phyloP scores from a whole-genome alignment of 2,329 filamentous ascomycete species.

The Trichoderma hamatum region DNA sequence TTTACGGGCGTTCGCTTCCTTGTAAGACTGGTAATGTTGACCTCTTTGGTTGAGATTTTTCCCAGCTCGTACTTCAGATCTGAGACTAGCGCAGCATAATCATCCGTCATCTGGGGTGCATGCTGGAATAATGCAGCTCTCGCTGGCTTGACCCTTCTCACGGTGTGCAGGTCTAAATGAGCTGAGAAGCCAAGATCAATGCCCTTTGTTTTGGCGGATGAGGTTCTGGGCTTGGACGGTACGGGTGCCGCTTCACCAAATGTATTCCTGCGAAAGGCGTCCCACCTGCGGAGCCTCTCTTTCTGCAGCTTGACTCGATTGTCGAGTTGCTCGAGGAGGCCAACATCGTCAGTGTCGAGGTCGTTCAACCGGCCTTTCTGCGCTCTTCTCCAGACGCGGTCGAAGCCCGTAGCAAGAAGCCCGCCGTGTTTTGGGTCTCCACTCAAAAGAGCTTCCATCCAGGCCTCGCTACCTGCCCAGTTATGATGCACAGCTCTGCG shows the following conservation, averaged over 20 bases:
- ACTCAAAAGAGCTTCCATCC: constrained; percentile 71
- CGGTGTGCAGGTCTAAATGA: constrained; percentile 54
- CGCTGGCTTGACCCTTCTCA: constrained; percentile 34
- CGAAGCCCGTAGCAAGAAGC: constrained; percentile 68
- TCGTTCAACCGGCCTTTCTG: constrained; percentile 61
- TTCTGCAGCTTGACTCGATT: constrained; percentile 67
- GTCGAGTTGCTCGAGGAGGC: constrained; percentile 72
- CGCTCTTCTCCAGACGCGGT: constrained; percentile 70
- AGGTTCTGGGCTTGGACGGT: constrained; percentile 32
- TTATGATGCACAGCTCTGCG: constrained; percentile 67
- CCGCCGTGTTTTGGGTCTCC: constrained; percentile 65
- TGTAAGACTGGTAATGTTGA: constrained; percentile 14
- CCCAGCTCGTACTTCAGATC: constrained; percentile 48
- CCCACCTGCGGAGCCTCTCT: constrained; percentile 72
- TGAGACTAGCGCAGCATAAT: constrained; percentile 50
- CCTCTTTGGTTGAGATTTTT: constrained; percentile 32
- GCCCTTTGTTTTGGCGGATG: constrained; percentile 41
- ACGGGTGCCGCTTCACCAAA: constrained; percentile 41
- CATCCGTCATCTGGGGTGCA: constrained; percentile 38
- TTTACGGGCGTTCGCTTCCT: constrained; percentile 12
- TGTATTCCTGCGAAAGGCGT: constrained; percentile 61
- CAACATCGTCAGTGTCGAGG: constrained; percentile 54
- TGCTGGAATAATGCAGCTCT: constrained; percentile 35
- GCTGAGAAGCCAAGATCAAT: constrained; percentile 58
- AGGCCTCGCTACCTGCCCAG: constrained; percentile 77